These are phyloP conservation scores for Calonectria hongkongensis DNA, from an alignment of 2,329 filamentous ascomycete genomes.

Conservation along the genomic window DNA sequence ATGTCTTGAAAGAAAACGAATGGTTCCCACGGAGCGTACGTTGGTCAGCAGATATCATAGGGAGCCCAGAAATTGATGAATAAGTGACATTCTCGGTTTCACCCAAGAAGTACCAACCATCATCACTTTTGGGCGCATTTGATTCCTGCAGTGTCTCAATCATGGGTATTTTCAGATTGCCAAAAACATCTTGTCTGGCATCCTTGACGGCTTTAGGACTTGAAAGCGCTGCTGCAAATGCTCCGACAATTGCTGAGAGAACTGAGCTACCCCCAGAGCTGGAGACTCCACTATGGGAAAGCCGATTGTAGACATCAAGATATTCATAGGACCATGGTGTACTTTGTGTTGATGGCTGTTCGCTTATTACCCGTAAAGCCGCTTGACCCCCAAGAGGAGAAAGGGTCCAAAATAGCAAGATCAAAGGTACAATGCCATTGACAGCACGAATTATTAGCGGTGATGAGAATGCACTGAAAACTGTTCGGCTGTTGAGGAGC, in stretches of 20 bases:
- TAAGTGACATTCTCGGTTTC: constrained; percentile 2
- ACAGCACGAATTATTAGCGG: constrained; percentile 21
- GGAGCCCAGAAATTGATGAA: constrained; percentile 30
- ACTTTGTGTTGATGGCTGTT: neutral
- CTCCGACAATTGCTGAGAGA: neutral
- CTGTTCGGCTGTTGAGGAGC: constrained; percentile 33
- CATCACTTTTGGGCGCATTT: neutral
- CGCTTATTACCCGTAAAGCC: constrained; percentile 22
- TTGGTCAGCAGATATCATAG: neutral
- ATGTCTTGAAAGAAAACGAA: neutral
- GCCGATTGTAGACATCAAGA: neutral
- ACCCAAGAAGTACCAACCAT: constrained; percentile 20
- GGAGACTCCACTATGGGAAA: neutral
- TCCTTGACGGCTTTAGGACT: constrained; percentile 24
- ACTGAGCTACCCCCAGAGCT: neutral
- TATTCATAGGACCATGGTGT: constrained; percentile 1
- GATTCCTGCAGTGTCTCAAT: constrained; percentile 26
- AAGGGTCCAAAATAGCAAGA: constrained; percentile 23
- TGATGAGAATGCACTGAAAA: constrained; percentile 29
- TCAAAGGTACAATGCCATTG: constrained; percentile 4
- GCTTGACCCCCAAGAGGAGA: constrained; percentile 37
- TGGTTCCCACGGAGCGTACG: constrained; percentile 4
- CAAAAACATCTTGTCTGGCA: constrained; percentile 18
- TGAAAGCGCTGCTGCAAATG: constrained; percentile 31
- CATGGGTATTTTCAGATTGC: constrained; percentile 32